Base-by-base conservation (phyloP, 2,329 filamentous ascomycete species). In the Sporothrix inflata region DNA sequence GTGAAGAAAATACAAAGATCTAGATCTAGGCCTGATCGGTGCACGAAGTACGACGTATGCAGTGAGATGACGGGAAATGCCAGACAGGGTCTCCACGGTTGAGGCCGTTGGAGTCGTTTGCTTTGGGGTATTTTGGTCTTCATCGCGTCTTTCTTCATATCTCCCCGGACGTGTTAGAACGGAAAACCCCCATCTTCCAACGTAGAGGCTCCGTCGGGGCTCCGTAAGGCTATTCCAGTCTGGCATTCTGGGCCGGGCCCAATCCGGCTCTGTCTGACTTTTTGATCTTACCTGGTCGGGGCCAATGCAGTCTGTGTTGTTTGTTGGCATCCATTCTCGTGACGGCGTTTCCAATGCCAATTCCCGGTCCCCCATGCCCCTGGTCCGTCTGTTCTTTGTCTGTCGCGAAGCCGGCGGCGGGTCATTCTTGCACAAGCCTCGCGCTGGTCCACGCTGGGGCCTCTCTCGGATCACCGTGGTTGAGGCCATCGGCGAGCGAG, bases 21-120 rank as follows among this genome's bases (percentile, higher is more conserved):
- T 34, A n/a, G 60, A 40, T 40, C 60, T 19, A n/a, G 47, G 6
- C 30, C 2, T 45, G 60, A 38, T 45, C 4, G 21, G 21, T 45
- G 60, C 60, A 65, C 60, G 60, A 45, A 21, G 60, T 14, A 65
- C 60, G 60, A 45, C 38, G 60, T 14, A 65, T 65, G 60, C 38
- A 27, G 60, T 45, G 38, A 65, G 60, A 65, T 65, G 60, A 65
- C 60, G 38, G n/a, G 14, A 21, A 65, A 65, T 65, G 60, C 60
- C 60, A 65, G 60, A 24, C 57, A 40, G 1, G 14, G 60, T 65
- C 60, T 45, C 38, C 60, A 65, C 60, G 60, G 11, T 19, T 63
- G n/a, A 27, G 38, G 38, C 60, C 34, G 60, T 16, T 42, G 38
- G 38, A 8, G n/a, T 24, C 51, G 1, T 21, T 8, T 63, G 16